phyloP scores from a whole-genome alignment of 768 basidiomycete genomes.

The Mrakia blollopis region DNA sequence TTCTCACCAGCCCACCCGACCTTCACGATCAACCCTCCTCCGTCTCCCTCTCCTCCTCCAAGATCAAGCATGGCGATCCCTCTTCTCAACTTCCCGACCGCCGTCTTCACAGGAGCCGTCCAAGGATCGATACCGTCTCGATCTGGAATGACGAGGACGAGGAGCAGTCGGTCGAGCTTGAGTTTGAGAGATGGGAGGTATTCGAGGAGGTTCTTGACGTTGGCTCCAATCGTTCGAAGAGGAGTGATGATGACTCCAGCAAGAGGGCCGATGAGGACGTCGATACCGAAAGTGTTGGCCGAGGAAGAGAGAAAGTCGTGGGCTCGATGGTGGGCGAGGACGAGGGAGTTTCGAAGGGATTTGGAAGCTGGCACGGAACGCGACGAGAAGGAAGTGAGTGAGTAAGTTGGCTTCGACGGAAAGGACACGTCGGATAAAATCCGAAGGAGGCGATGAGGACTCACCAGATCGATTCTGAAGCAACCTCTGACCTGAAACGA shows the following conservation, averaged over 20 bases:
- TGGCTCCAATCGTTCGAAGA: background rate
- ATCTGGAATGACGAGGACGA: background rate
- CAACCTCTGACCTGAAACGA: slow-evolving; percentile 2
- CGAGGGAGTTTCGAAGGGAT: background rate
- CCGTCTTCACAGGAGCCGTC: background rate
- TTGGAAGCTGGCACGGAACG: background rate
- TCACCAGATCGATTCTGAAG: slow-evolving; percentile 10
- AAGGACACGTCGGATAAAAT: background rate
- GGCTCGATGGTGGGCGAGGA: background rate
- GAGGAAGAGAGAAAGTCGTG: background rate
- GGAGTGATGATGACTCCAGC: slow-evolving; percentile 4
- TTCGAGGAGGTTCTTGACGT: background rate
- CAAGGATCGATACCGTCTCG: background rate
- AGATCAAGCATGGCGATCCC: slow-evolving; percentile 1
- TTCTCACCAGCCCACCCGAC: slow-evolving; percentile 1
- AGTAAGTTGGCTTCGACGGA: background rate
- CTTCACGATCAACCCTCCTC: background rate
- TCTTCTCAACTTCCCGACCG: background rate
- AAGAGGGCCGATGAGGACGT: background rate
- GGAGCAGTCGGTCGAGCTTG: slow-evolving; percentile 6
- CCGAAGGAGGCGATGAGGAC: background rate
- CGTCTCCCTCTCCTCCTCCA: background rate
- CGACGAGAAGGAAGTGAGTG: background rate
- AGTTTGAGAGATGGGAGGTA: background rate
- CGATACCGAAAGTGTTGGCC: background rate